Evolutionary conservation across 23 red algal species (phyloP), one percentile per base, ranked within the genome.

Genomic region (Pyropia haitanensis): DNA sequence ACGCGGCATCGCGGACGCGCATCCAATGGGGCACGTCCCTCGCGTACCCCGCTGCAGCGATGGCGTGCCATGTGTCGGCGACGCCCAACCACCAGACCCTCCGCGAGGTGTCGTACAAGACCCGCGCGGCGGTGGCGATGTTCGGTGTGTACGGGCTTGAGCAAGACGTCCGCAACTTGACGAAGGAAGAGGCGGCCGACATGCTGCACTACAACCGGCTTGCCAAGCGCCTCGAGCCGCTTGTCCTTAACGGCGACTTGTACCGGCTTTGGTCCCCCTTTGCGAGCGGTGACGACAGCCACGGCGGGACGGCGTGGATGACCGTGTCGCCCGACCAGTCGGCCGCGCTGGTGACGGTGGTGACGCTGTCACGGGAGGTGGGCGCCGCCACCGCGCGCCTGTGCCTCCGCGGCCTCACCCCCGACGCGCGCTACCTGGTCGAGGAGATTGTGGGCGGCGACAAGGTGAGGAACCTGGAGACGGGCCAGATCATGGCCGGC

Each of bases 191-290:
- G 70, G 39, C 60, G 13, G 30, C 3, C 12, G 78, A 73, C 51
- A 82, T 82, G 23, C 4, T 46, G 13, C 34, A 61, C 49, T 72
- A 72, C 53, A 70, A 71, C 44, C 30, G 65, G 13, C 27, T 82
- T 22, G 60, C 31, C 39, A 63, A 64, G 18, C 19, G 39, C 5
- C 27, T 82, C 6, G 66, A 67, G 1, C 78, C 67, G 16, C 17
- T 72, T 1, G 58, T 82, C 9, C 23, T 59, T 0, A 5, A 34
- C 53, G 78, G 78, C 5, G 56, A 73, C 70, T 19, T 82, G 67
- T 82, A 72, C 65, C 78, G 78, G 25, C 58, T 82, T 3, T 82
- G 78, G 65, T 59, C 21, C 56, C 78, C 78, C 15, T 82, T 82
- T 49, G 0, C 18, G 2, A 39, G 30, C 6, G 55, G 29, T 5